Conservation (phyloP, 352 stramenopile species). For the Globisporangium abappressorium region DNA sequence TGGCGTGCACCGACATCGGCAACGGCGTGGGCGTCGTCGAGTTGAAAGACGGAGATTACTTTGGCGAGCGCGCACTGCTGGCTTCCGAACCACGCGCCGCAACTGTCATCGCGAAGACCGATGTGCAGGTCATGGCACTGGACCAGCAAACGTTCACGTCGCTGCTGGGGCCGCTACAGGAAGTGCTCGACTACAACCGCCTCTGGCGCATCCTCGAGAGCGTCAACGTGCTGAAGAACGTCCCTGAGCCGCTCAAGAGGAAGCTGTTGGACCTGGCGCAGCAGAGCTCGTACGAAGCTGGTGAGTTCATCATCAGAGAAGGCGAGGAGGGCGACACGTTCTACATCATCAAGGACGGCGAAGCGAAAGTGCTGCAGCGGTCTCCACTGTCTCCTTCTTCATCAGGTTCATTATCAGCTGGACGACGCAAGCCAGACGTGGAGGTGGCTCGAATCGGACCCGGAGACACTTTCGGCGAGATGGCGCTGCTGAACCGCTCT, state of each 20-base stretch:
- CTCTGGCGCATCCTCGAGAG: constrained; percentile 52
- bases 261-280: constrained; percentile 38
- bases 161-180: constrained; percentile 87
- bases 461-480: constrained; percentile 68
- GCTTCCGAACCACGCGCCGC: constrained; percentile 82
- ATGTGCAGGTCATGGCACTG: constrained; percentile 62
- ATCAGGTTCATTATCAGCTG: not conserved
- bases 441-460: constrained; percentile 34
- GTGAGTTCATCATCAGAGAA: constrained; percentile 42
- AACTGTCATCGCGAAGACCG: constrained; percentile 75
- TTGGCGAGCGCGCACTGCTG: constrained; percentile 90
- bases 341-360: constrained; percentile 56
- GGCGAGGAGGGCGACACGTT: constrained; percentile 53
- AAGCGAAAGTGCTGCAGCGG: constrained; percentile 38
- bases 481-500: constrained; percentile 46
- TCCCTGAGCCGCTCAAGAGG: constrained; percentile 37
- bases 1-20: constrained; percentile 60
- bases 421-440: not conserved
- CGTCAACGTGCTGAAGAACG: constrained; percentile 49
- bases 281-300: constrained; percentile 38
- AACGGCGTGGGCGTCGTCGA: constrained; percentile 35
- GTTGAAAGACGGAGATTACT: constrained; percentile 80
- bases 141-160: constrained; percentile 90
- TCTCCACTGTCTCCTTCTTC: constrained; percentile 15
- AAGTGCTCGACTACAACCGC: constrained; percentile 74